Evolutionary conservation across 2,329 filamentous ascomycete genomes (phyloP), one percentile per base, ranked within the genome.

Genomic region (Sarocladium oryzae): DNA sequence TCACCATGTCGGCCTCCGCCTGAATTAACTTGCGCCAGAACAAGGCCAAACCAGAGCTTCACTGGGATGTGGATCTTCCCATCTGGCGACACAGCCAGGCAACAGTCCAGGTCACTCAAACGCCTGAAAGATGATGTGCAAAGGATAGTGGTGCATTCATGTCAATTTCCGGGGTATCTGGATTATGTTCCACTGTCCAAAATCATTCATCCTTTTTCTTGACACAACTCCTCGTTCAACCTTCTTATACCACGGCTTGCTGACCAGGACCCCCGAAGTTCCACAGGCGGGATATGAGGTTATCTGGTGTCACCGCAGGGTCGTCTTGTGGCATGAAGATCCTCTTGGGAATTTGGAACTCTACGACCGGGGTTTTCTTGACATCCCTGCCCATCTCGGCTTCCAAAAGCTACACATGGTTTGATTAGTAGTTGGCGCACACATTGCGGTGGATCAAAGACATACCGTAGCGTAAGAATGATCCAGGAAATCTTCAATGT

Each of bases 401-500:
- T 54, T 93, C 88, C 38, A 97, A 70, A 64, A 99, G 81, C 85
- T 89, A 58, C 40, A 49, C 20, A 32, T n/a, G 7, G 62, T 76
- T 58, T 49, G 53, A 9, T 35, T 45, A 40, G 6, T 33, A 21
- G 13, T 2, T 5, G 8, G 2, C 18, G 24, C 3, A 51, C 5
- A 5, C 21, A 26, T 28, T 23, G 37, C 8, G 9, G 24, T 45
- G 5, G 37, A 10, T 15, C 35, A 13, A 41, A 37, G 16, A 78
- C 80, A 77, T 78, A 86, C 85, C 63, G 82, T 88, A 60, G 76
- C 81, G 68, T 97, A 99, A 0, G 89, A 92, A 66, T 97, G 90
- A 63, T 99, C 93, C 45, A 97, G 71, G 68, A 99, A 99, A 64
- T 99, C 93, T 64, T 99, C 93, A n/a, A 96, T 71, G 60, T 90